Base-by-base conservation (phyloP, 192 early-diverging fungal genomes). In the Coemansia sp. region DNA sequence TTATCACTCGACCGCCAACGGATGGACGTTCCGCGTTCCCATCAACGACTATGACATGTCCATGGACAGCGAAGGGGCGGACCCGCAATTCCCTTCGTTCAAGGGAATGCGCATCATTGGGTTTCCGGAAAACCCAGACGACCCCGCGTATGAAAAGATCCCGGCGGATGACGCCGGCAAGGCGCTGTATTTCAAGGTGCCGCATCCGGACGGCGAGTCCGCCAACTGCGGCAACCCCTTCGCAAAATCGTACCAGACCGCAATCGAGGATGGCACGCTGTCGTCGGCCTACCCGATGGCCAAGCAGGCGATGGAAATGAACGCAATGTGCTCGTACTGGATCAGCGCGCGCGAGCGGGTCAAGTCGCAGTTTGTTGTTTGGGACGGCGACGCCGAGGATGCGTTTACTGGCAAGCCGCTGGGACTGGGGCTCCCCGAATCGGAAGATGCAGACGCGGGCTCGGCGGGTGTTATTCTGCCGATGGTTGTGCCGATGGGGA, bases 401-500 rank as follows among this genome's bases (percentile, higher is more conserved):
- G 79, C 89, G 7, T 61, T 84, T 38, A 65, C 56, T 29, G 62
- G 62, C 34, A 19, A 56, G 41, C 66, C 69, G 20, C 59, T 76
- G 20, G 67, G 63, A 22, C 56, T 82, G 20, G 73, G 74, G 9
- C 33, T 82, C 57, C 56, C 63, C 14, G 45, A 54, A 14, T 25
- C 49, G 11, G 49, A 23, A 7, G 49, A 9, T 25, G 20, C 49
- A 7, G 33, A 61, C 3, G 25, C 50, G 1, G 6, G 41, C 35
- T 19, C 29, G 9, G 42, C 45, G 7, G 92, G 92, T 9, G 87
- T 95, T 14, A 97, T 99, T 61, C 65, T 99, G 46, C 97, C 97
- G 17, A 90, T 92, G 61, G 89, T 92, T 33, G 83, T 95, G 53
- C 85, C 89, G 13, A 99, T 99, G 94, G 97, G 97, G 23, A 97